Conservation (phyloP, 2,329 filamentous ascomycete species). For the Lasiodiplodia citricola region DNA sequence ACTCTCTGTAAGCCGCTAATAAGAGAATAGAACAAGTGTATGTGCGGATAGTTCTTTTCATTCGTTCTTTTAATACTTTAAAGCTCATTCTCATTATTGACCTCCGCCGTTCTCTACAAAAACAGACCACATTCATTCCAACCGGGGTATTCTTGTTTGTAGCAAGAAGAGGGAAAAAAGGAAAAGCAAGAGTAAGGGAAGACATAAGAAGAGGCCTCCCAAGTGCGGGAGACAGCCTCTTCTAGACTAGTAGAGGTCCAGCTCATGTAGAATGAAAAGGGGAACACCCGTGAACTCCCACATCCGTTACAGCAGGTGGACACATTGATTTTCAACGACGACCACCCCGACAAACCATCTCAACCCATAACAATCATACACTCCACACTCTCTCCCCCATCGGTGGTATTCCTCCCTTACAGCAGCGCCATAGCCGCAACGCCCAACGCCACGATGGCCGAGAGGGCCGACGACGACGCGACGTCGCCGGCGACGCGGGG, state of each 20-base stretch:
- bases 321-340: too few relatives aligned
- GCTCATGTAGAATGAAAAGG: not conserved
- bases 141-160: not conserved
- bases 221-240: not conserved
- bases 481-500: not conserved
- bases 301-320: too few relatives aligned
- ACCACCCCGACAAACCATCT: too few relatives aligned
- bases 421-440: not conserved
- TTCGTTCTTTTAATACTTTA: not conserved
- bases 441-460: not conserved
- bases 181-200: not conserved
- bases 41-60: not conserved
- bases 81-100: not conserved
- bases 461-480: not conserved
- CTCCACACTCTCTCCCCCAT: not conserved
- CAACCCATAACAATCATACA: too few relatives aligned
- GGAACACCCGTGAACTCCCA: not conserved
- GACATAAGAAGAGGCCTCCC: not conserved
- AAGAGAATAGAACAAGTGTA: not conserved
- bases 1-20: too few relatives aligned
- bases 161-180: not conserved
- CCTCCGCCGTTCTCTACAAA: not conserved
- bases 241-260: not conserved
- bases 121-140: not conserved
- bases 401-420: not conserved